Base-by-base conservation (phyloP, 495 filamentous ascomycete genomes). In the Trichoderma gamsii region DNA sequence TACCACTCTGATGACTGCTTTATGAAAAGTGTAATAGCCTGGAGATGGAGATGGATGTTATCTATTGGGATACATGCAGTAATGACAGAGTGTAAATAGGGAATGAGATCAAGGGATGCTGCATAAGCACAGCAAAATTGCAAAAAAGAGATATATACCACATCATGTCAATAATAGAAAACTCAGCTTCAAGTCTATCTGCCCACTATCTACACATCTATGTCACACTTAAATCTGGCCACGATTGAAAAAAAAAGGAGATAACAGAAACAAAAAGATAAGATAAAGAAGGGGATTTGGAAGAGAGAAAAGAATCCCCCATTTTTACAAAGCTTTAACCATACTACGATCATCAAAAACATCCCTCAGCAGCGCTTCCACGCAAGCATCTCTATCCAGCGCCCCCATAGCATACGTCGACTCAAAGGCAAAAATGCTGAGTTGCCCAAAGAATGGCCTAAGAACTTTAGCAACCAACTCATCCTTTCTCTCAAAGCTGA, bases 381-480 rank as follows among this genome's bases (percentile, higher is more conserved):
- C 83, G 73, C 89, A 94, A n/a, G 82, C 83, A 64, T 86, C 85
- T 73, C 84, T 74, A 78, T 96, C 93, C 41, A 89, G 80, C 65
- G 76, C 77, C 64, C 85, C 86, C 89, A 96, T 96, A 25, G 87
- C 85, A 74, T 98, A 99, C 56, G 90, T 96, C 32, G 87, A 88
- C 79, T 98, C 96, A 77, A 96, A 99, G 9, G 90, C 89, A 74
- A 88, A 90, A 65, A 98, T 96, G 72, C 92, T 97, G 68, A 99
- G 79, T 70, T 93, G 89, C 51, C 89, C 89, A 71, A 98, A 92
- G 81, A 97, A 98, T 0, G 96, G 95, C 70, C 89, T 83, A 68
- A 98, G 76, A 43, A 97, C 84, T 72, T 89, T 86, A 65, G 86
- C 85, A 35, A 90, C 84, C 69, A 94, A 79, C 76, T 92, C 87